Base-by-base conservation (phyloP, 2,329 filamentous ascomycete genomes). In the Pseudogymnoascus sp. region DNA sequence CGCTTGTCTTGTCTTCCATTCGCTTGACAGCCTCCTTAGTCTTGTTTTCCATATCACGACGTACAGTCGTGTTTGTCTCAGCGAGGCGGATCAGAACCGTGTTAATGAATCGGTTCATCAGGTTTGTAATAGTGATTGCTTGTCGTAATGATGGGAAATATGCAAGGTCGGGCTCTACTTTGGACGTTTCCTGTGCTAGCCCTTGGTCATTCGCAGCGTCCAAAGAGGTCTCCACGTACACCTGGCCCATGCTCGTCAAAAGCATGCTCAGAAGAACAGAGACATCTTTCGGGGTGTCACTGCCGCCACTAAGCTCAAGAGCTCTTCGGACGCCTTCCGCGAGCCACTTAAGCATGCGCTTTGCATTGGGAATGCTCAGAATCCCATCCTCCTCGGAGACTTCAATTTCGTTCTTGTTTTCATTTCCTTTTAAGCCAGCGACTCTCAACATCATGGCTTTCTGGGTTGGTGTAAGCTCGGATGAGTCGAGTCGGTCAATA, bases 301-400 rank as follows among this genome's bases (percentile, higher is more conserved):
- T 88, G 61, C 87, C 87, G 24, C 90, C 88, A 24, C 90, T 92
- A n/a, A 99, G 81, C 74, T 99, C 95, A 8, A 99, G 81, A 0
- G 92, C 91, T 67, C 95, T 83, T 40, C 95, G 90, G 24, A 99
- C 93, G 66, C 91, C 92, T 78, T 99, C 95, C 2, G 95, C 95
- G 42, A 99, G 80, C 95, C 95, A 99, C 73, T 91, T 96, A 65
- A 99, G 83, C 93, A 99, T 99, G 64, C 95, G 85, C 77, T 97
- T 97, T n/a, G 93, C 91, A 73, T 90, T 92, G n/a, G 86, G 81
- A 4, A 96, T 80, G 68, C 87, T 93, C 26, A 97, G 79, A 63
- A 86, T 81, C 35, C 95, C 95, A 71, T 99, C 93, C 72, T 93
- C 87, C 65, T 97, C 95, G 0, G 88, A 87, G 33, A 97, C 89